Base-by-base conservation (phyloP, 2,329 filamentous ascomycete species). In the Ophiostoma quercus region DNA sequence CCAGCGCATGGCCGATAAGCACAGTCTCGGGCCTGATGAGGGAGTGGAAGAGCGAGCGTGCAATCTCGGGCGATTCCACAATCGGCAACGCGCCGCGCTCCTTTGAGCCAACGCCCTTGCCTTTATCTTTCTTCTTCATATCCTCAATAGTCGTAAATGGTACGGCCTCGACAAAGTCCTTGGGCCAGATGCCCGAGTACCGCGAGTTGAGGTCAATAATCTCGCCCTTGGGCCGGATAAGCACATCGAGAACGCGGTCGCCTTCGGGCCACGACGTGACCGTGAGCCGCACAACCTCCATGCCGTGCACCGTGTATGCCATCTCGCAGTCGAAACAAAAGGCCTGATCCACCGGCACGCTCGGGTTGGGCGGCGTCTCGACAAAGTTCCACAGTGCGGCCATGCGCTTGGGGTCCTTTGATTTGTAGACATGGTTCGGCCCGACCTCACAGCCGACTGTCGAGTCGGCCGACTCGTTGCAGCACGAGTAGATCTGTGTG, bases 241-340 rank as follows among this genome's bases (percentile, higher is more conserved):
- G 72, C 19, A 97, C 84, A 76, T 99, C 95, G 5, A 98, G 81
- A 0, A 99, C 79, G 68, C 85, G 84, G 68, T 88, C 85, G 25
- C 92, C 91, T 9, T 84, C 82, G 0, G 94, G 94, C 94, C 95
- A 99, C 11, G 90, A 88, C 3, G 94, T 90, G 5, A 92, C 94
- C 0, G 95, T 98, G 2, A 99, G 79, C 9, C 95, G 92, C 70
- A 98, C 89, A 22, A 99, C 84, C 78, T 99, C 95, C 73, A 98
- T 82, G 0, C 96, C 95, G 67, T 90, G 79, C 0, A 92, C 91
- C 0, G 96, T 99, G 77, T 96, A 98, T 4, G 92, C 92, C 95
- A 99, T 99, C 77, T 99, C 95, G 76, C 95, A 98, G 78, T 99
- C 95, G 75, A 99, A 94, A 73, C 88, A 90, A 12, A 98, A 88